phyloP scores from a whole-genome alignment of 1,284 basidiomycete genomes.

The Rhodotorula sp. region DNA sequence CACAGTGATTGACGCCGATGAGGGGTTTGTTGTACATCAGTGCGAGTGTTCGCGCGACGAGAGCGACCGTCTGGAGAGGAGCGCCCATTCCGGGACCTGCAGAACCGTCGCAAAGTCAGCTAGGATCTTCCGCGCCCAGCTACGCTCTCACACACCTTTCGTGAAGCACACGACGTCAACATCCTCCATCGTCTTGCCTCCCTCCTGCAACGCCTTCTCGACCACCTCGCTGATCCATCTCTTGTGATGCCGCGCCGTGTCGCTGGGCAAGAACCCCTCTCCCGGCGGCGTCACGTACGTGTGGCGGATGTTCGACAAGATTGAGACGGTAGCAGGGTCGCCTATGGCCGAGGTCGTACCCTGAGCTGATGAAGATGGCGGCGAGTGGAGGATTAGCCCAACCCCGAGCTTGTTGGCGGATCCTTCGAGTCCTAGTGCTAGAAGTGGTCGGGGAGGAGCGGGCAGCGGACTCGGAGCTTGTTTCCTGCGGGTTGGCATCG shows the following conservation, averaged over 20 bases:
- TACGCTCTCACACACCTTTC: constrained; percentile 64
- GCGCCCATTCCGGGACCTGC: constrained; percentile 98
- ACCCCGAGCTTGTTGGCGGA: constrained; percentile 98
- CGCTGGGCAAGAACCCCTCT: constrained; percentile 91
- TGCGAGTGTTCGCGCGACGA: constrained; percentile 90
- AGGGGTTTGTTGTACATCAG: constrained; percentile 86
- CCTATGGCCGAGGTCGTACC: constrained; percentile 63
- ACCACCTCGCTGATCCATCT: constrained; percentile 87
- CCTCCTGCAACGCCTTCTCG: constrained; percentile 71
- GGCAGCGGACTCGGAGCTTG: constrained; percentile 21
- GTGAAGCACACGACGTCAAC: constrained; percentile 96
- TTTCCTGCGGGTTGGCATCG: constrained; percentile 15
- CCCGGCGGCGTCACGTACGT: constrained; percentile 98
- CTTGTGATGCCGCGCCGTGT: constrained; percentile 94
- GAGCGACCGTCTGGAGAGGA: constrained; percentile 87
- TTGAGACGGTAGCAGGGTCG: constrained; percentile 46
- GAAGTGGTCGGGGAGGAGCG: constrained; percentile 15
- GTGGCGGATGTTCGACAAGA: constrained; percentile 68
- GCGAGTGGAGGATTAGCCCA: constrained; percentile 81
- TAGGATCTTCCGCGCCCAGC: too few relatives aligned
- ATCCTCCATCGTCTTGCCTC: constrained; percentile 68
- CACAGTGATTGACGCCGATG: constrained; percentile 96
- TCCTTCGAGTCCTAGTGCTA: constrained; percentile 79
- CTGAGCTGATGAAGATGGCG: constrained; percentile 53
- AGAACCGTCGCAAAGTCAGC: not conserved